phyloP scores from a whole-genome alignment of 176 grass and related monocot genomes.

The Oryza brachyantha region DNA sequence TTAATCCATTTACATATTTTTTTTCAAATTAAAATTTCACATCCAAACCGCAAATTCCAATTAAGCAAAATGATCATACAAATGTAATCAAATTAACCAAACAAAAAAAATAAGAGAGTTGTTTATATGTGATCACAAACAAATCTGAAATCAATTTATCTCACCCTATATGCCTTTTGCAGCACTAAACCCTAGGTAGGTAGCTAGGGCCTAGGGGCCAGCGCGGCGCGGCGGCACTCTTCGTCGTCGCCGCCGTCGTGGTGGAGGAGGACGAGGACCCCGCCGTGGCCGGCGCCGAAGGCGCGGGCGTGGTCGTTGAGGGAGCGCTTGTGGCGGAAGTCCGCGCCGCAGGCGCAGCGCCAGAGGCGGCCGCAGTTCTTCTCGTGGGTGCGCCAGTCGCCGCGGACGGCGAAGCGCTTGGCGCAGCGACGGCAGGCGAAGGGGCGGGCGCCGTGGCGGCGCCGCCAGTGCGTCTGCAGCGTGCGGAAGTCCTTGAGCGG shows the following conservation, averaged over 20 bases:
- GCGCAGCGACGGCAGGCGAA: slow-evolving; percentile 72
- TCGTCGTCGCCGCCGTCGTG: not conserved
- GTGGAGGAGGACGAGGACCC: not conserved
- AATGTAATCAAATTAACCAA: not conserved
- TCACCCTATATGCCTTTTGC: not conserved
- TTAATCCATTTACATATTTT: too few relatives aligned
- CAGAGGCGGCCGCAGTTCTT: slow-evolving; percentile 78
- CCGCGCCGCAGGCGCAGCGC: slow-evolving; percentile 58
- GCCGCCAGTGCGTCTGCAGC: slow-evolving; percentile 64
- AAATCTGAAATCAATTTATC: not conserved
- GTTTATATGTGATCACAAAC: not conserved
- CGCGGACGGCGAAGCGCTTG: slow-evolving; percentile 65
- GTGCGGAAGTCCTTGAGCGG: slow-evolving; percentile 74
- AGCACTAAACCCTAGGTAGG: too few relatives aligned
- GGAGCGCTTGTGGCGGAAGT: slow-evolving; percentile 68
- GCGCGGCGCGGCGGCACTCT: slow-evolving; percentile 16
- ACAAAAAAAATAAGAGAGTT: not conserved
- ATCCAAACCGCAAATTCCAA: not conserved
- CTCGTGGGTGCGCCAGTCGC: slow-evolving; percentile 76
- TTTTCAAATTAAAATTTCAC: too few relatives aligned
- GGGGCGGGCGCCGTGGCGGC: slow-evolving; percentile 53
- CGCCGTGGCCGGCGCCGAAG: slow-evolving; percentile 50
- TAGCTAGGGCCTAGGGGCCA: too few relatives aligned
- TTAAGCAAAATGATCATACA: not conserved
- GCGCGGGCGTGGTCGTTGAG: slow-evolving; percentile 63